phyloP scores from a whole-genome alignment of 2,329 filamentous ascomycete genomes.

The Alternaria ethzedia region DNA sequence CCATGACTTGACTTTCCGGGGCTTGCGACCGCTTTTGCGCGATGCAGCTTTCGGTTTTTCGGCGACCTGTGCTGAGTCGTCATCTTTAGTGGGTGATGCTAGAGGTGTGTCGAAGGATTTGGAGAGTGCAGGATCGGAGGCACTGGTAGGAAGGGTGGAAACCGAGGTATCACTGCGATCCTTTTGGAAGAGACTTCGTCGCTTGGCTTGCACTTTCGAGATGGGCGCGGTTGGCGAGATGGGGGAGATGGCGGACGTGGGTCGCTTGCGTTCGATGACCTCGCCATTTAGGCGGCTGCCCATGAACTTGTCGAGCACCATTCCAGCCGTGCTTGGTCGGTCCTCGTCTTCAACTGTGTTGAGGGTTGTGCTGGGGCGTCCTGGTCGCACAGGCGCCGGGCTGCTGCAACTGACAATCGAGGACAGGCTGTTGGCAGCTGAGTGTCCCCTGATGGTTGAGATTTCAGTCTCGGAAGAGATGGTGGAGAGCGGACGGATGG shows the following conservation, averaged over 20 bases:
- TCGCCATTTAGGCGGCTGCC: constrained; percentile 33
- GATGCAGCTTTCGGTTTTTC: constrained; percentile 50
- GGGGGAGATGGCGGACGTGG: constrained; percentile 46
- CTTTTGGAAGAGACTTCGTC: constrained; percentile 52
- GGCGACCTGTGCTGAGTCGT: constrained; percentile 45
- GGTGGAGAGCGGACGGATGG: constrained; percentile 81
- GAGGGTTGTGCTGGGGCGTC: constrained; percentile 38
- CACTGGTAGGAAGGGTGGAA: constrained; percentile 37
- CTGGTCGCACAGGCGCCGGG: constrained; percentile 53
- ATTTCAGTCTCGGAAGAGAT: constrained; percentile 82
- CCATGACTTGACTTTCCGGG: constrained; percentile 78
- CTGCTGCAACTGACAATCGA: constrained; percentile 71
- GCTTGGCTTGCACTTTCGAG: constrained; percentile 35
- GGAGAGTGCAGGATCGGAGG: constrained; percentile 45
- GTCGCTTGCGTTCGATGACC: constrained; percentile 39
- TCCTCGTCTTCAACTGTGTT: constrained; percentile 51
- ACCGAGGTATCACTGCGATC: constrained; percentile 56
- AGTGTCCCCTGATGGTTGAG: constrained; percentile 73
- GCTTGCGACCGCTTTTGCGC: constrained; percentile 62
- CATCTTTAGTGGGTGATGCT: constrained; percentile 33
- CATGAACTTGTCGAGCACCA: constrained; percentile 63
- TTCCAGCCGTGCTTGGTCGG: constrained; percentile 73
- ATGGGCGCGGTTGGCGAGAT: constrained; percentile 12
- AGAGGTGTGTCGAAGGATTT: constrained; percentile 34
- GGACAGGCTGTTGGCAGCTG: constrained; percentile 78